Evolutionary conservation across 1,284 basidiomycete species (phyloP).

Genomic region (Ganoderma multipileum): DNA sequence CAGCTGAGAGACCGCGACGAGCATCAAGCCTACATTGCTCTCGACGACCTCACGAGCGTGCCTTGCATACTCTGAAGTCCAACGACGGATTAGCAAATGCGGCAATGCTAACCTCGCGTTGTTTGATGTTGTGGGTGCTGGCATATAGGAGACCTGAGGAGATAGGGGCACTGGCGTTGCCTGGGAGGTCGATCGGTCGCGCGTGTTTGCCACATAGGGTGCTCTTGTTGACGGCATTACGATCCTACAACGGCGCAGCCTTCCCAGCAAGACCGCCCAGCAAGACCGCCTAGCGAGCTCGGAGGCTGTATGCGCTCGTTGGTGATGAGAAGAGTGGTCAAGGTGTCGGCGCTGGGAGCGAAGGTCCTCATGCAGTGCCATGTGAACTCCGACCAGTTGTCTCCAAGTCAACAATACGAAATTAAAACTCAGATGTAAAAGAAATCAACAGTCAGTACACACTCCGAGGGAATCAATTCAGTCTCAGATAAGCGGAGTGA

Average conservation of each 20-base stretch:
- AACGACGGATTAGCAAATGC: background rate
- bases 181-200: slow-evolving; percentile 27
- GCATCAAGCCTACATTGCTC: slow-evolving; percentile 65
- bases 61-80: background rate
- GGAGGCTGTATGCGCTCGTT: background rate
- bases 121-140: slow-evolving; percentile 20
- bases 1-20: slow-evolving; percentile 65
- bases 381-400: background rate
- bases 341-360: background rate
- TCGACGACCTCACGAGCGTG: slow-evolving; percentile 24
- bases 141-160: slow-evolving; percentile 24
- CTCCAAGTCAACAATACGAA: background rate
- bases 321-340: background rate
- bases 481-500: slow-evolving; percentile 13
- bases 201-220: slow-evolving; percentile 27
- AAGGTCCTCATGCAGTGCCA: too few species aligned
- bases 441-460: too few species aligned
- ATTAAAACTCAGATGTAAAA: too few species aligned
- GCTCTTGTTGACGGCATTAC: slow-evolving; percentile 27
- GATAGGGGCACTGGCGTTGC: slow-evolving; percentile 17
- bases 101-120: background rate
- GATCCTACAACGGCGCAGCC: background rate
- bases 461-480: background rate
- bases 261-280: background rate
- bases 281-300: background rate